Percentiles rank a stretch among this genome's conserved stretches.
phyloP scores from a whole-genome alignment of 2,329 filamentous ascomycete genomes.

The Penicillium sp. region DNA sequence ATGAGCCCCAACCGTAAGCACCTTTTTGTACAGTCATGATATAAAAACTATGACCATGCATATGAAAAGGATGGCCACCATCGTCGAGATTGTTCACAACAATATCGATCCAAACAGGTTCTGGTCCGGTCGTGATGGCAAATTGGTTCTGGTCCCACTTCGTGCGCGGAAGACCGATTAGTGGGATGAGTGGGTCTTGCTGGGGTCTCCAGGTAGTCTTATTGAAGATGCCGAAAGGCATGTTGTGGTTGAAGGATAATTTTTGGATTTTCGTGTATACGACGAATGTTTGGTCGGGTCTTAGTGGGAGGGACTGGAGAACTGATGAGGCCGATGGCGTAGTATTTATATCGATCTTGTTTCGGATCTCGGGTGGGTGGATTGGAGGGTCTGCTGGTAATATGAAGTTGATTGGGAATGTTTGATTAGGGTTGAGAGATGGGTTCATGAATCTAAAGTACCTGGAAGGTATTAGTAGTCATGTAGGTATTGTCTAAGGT shows the following conservation, averaged over 20 bases:
- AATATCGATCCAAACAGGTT: constrained; percentile 46
- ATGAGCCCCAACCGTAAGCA: constrained; percentile 38
- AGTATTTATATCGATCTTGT: constrained; percentile 28
- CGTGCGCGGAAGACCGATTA: constrained; percentile 34
- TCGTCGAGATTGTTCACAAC: constrained; percentile 55
- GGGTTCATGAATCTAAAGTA: constrained; percentile 49
- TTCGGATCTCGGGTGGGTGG: background rate
- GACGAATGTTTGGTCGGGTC: constrained; percentile 43
- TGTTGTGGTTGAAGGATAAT: constrained; percentile 43
- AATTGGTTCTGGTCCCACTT: constrained; percentile 48
- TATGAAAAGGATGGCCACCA: constrained; percentile 51
- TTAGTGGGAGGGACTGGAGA: constrained; percentile 27
- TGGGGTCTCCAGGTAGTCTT: constrained; percentile 48
- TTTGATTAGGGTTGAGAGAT: constrained; percentile 41
- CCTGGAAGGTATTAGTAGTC: constrained; percentile 17
- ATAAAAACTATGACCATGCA: constrained; percentile 43
- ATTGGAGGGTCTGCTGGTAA: background rate
- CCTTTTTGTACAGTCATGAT: constrained; percentile 30
- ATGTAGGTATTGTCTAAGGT: background rate
- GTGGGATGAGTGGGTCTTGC: constrained; percentile 29
- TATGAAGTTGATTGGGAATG: constrained; percentile 31
- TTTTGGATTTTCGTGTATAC: constrained; percentile 51
- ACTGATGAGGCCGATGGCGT: constrained; percentile 26
- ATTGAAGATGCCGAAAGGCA: constrained; percentile 51
- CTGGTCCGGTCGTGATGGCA: constrained; percentile 29